Conservation (phyloP, 768 basidiomycete species). For the Auricularia auricula-judae region DNA sequence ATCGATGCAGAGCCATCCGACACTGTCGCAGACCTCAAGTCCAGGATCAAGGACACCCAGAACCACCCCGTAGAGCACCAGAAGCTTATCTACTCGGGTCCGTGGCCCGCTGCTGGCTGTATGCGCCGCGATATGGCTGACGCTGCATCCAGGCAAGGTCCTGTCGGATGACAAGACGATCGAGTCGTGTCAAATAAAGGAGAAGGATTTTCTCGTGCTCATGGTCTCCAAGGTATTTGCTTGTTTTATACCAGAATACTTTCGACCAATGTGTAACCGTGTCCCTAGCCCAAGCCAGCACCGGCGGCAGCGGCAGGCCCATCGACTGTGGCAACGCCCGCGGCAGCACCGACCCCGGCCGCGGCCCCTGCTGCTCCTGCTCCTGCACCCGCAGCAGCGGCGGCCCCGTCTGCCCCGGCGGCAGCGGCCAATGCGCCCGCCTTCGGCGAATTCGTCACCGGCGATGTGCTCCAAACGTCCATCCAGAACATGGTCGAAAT, state of each 20-base stretch:
- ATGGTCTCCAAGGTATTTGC: conserved; percentile 87
- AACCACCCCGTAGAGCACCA: conserved; percentile 64
- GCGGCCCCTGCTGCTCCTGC: conserved; percentile 23
- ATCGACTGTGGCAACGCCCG: conserved; percentile 20
- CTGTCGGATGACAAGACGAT: conserved; percentile 81
- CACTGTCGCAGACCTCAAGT: conserved; percentile 69
- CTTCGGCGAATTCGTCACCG: conserved; percentile 62
- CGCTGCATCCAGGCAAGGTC: conserved; percentile 62
- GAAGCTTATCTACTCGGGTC: conserved; percentile 94
- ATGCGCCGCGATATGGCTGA: conserved; percentile 1
- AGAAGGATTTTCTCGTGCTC: conserved; percentile 98
- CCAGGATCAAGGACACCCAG: conserved; percentile 68
- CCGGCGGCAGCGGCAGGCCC: conserved; percentile 22
- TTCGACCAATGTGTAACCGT: conserved; percentile 1
- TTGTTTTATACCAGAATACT: neutral
- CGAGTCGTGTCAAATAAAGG: conserved; percentile 83
- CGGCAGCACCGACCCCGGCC: conserved; percentile 24
- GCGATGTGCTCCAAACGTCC: conserved; percentile 61
- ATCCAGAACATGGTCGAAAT: conserved; percentile 84
- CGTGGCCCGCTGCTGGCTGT: conserved; percentile 11
- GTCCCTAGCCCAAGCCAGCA: conserved; percentile 38
- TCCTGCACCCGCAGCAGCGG: conserved; percentile 23
- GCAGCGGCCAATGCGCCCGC: conserved; percentile 20
- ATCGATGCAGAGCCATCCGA: conserved; percentile 69
- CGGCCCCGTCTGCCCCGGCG: conserved; percentile 20